A percentile compares a stretch with the other conserved stretches of the same genome.
Conservation (phyloP, 2,329 filamentous ascomycete genomes). For the Pyrenophora graminea region DNA sequence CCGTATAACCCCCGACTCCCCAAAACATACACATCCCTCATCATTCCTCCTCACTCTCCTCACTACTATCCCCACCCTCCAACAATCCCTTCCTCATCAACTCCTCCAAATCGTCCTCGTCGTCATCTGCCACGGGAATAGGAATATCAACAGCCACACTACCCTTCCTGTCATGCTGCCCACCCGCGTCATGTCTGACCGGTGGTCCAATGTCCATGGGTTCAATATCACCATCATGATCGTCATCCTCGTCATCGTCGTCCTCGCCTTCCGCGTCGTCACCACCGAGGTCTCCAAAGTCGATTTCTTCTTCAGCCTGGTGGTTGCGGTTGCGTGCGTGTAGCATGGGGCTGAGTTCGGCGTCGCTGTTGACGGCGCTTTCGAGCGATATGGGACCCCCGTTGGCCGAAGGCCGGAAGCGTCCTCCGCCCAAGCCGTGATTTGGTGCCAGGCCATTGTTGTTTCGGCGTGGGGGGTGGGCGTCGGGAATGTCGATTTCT, state of each 20-base stretch:
- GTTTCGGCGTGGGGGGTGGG: conserved; percentile 21
- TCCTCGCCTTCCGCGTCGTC: conserved; percentile 30
- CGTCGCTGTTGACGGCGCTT: conserved; percentile 48
- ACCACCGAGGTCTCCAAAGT: conserved; percentile 40
- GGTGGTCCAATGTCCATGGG: conserved; percentile 42
- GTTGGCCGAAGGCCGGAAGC: conserved; percentile 34
- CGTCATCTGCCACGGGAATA: conserved; percentile 26
- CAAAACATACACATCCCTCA: too few species aligned
- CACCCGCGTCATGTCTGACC: conserved; percentile 17
- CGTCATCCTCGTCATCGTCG: conserved; percentile 44
- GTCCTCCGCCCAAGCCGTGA: conserved; percentile 31
- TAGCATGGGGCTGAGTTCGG: conserved; percentile 35
- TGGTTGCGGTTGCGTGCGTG: conserved; percentile 15
- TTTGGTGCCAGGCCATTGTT: conserved; percentile 29
- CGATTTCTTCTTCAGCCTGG: conserved; percentile 38
- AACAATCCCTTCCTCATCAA: conserved; percentile 50
- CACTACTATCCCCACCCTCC: conserved; percentile 44
- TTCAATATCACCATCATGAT: conserved; percentile 39
- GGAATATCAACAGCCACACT: conserved; percentile 11
- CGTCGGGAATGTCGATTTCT: conserved; percentile 43
- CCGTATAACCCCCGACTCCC: too few species aligned
- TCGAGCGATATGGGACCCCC: conserved; percentile 52
- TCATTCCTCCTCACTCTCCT: conserved; percentile 53
- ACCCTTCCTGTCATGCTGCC: conserved; percentile 15
- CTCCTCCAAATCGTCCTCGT: conserved; percentile 50